Evolutionary conservation across 2,329 filamentous ascomycete genomes (phyloP).

Genomic region (Pseudocercospora eumusae): DNA sequence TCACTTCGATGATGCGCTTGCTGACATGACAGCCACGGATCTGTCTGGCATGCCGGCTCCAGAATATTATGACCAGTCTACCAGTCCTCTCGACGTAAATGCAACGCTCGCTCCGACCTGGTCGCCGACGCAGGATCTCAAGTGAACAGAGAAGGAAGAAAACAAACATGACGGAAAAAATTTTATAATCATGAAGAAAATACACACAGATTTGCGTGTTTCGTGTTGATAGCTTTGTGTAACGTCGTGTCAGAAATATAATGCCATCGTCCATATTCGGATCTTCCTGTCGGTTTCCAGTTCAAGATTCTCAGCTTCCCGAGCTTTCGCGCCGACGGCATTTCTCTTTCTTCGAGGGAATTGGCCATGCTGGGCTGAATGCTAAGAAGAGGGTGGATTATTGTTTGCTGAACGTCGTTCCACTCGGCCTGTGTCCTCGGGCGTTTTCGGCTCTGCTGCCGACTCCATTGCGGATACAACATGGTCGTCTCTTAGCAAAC

Average conservation of each 20-base stretch:
- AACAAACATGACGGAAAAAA: not conserved
- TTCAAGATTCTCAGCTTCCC: not conserved
- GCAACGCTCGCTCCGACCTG: constrained; percentile 33
- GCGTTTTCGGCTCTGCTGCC: no score
- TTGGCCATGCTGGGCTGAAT: not conserved
- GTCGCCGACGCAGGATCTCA: constrained; percentile 26
- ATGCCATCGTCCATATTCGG: constrained; percentile 2
- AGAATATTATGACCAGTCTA: constrained; percentile 33
- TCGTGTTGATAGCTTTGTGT: constrained; percentile 14
- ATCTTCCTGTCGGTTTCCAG: not conserved
- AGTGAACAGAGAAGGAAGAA: constrained; percentile 1
- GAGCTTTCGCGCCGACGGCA: not conserved
- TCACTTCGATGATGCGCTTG: constrained; percentile 38
- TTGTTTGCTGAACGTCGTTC: not conserved
- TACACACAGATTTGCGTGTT: constrained; percentile 4
- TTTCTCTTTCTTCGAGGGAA: not conserved
- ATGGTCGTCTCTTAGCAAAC: no score
- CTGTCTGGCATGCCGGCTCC: constrained; percentile 28
- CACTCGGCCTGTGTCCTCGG: not conserved
- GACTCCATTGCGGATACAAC: no score
- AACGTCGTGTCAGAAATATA: constrained; percentile 6
- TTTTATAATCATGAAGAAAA: not conserved
- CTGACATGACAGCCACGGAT: constrained; percentile 29
- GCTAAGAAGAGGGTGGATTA: not conserved
- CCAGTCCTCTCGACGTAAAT: constrained; percentile 29